Percentiles rank a stretch among this genome's conserved stretches.
Conservation (phyloP, 2,329 filamentous ascomycete species). For the Fusarium sp. region DNA sequence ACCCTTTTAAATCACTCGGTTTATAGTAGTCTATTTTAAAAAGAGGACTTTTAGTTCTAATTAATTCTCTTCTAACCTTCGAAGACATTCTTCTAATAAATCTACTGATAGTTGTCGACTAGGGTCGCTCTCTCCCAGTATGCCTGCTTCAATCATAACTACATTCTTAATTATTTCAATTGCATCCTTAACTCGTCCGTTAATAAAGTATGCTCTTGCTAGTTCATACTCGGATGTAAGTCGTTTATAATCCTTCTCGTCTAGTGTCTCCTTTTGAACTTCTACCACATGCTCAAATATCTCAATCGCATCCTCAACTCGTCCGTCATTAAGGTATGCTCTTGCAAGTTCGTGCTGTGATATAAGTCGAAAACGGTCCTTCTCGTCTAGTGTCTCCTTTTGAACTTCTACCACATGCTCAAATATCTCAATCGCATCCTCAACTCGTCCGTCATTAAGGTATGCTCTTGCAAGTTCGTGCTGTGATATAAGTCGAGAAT, state of each 20-base stretch:
- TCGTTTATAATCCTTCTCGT: rapidly evolving
- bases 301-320: not conserved
- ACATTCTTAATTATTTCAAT: not conserved
- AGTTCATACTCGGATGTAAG: not conserved
- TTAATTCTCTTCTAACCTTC: too few species aligned
- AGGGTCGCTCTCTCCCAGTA: too few species aligned
- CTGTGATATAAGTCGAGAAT: rapidly evolving
- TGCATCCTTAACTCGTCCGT: not conserved
- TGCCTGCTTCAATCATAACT: too few species aligned
- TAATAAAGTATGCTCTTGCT: not conserved
- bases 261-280: not conserved
- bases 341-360: not conserved
- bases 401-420: not conserved
- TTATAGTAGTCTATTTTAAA: too few species aligned
- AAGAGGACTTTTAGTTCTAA: too few species aligned
- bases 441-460: rapidly evolving
- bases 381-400: not conserved
- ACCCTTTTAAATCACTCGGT: too few species aligned
- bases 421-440: not conserved
- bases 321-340: not conserved
- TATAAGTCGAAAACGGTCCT: rapidly evolving
- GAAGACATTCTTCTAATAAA: too few species aligned
- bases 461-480: not conserved
- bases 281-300: not conserved
- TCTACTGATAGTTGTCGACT: too few species aligned